These are phyloP conservation scores for Lathyrus oleraceus DNA, from an alignment of 306 rosid genomes.

Conservation along the genomic window DNA sequence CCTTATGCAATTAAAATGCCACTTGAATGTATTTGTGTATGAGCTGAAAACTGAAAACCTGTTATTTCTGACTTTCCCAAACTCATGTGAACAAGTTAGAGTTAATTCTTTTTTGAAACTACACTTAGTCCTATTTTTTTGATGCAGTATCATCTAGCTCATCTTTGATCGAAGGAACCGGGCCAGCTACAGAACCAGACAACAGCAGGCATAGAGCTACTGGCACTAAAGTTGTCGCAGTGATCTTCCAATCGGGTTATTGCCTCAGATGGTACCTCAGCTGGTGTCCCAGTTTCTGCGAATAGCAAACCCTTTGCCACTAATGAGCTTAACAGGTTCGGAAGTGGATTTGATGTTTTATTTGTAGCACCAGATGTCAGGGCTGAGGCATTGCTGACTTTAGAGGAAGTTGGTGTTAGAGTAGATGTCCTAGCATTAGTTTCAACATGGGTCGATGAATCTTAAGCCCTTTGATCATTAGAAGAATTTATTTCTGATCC, in stretches of 20 bases:
- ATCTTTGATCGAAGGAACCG: constrained; percentile 41
- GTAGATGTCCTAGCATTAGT: constrained; percentile 41
- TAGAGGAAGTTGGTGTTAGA: constrained; percentile 46
- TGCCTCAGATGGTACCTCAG: constrained; percentile 40
- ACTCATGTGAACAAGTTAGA: too few relatives aligned
- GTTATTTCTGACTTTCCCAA: too few relatives aligned
- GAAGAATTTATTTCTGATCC: constrained; percentile 53
- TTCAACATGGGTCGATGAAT: constrained; percentile 64
- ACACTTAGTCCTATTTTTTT: too few relatives aligned
- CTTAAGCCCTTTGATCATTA: constrained; percentile 42
- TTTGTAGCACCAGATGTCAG: constrained; percentile 45
- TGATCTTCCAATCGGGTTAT: background rate
- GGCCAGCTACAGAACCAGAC: constrained; percentile 45
- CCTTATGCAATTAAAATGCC: too few relatives aligned
- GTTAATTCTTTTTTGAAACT: too few relatives aligned
- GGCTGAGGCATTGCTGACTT: constrained; percentile 44
- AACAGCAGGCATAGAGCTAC: constrained; percentile 46
- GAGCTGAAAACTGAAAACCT: too few relatives aligned
- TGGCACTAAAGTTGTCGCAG: constrained; percentile 20
- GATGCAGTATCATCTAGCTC: constrained; percentile 43
- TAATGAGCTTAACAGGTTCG: constrained; percentile 78
- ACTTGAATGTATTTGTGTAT: too few relatives aligned
- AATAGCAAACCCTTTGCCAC: constrained; percentile 88
- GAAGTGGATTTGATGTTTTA: constrained; percentile 56
- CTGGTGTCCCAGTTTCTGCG: constrained; percentile 52